Evolutionary conservation across 2,329 filamentous ascomycete genomes (phyloP), one percentile per base, ranked within the genome.

Genomic region (Arthrobotrys musiformis): DNA sequence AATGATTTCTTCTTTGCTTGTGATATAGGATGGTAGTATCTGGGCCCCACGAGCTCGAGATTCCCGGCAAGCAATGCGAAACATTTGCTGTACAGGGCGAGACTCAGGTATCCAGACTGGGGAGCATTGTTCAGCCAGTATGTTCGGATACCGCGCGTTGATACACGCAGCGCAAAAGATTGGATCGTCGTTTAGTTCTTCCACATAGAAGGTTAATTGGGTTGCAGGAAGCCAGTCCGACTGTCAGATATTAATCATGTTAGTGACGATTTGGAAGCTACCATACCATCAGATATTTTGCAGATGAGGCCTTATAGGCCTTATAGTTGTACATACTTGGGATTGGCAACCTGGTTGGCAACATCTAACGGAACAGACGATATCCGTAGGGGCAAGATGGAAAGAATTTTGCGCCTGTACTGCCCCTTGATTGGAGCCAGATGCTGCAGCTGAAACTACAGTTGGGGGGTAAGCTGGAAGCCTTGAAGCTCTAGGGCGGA

Each of bases 61-160:
- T 40, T 77, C 73, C 4, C 73, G 73, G 28, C 73, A 77, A 22
- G 24, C 66, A 26, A 77, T 77, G n/a, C 73, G 73, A 42, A 67
- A 77, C 50, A 77, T 70, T 35, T 70, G 73, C 13, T 67, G 54
- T 9, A 9, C 35, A 9, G 58, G 50, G 2, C 70, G 54, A 24
- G 44, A 19, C 1, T 60, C 50, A 7, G 60, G 40, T 3, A 46
- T 30, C 73, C 73, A 77, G 2, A 77, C 73, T 11, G 58, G n/a
- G 5, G 50, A 46, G 24, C 50, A 66, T 30, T 77, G 73, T 17
- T 77, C 73, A 19, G 50, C 50, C 4, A 68, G 66, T 7, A 77
- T 28, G 22, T 77, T 77, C 24, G 73, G 73, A 46, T 77, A 77
- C 11, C 54, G 66, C 8, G 33, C 17, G 19, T 42, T 42, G n/a